Evolutionary conservation across 768 basidiomycete genomes (phyloP).

Genomic region (Boletus tylopilopsis): DNA sequence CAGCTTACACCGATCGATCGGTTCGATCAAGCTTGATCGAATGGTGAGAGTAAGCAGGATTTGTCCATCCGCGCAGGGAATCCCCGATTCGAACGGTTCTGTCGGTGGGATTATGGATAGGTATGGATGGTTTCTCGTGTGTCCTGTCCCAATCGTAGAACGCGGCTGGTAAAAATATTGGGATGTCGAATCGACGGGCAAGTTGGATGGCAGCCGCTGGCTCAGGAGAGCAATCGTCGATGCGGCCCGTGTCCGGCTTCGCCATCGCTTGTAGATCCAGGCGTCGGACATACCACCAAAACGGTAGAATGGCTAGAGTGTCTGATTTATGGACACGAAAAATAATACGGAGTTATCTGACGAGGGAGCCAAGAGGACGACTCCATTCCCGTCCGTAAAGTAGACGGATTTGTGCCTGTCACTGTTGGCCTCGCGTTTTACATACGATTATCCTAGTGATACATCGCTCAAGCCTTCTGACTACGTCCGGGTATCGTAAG

Average conservation of each 20-base stretch:
- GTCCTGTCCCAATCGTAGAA: constrained; percentile 35
- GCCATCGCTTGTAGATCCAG: not conserved
- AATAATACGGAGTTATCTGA: not conserved
- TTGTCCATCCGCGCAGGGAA: not conserved
- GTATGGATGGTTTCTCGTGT: not conserved
- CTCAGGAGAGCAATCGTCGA: constrained; percentile 14
- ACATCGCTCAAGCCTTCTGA: too few species aligned
- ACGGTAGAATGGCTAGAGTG: constrained; percentile 4
- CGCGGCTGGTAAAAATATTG: constrained; percentile 44
- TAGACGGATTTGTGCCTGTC: constrained; percentile 9
- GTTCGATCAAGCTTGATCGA: not conserved
- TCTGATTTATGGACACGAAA: constrained; percentile 14
- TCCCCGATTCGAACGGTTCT: constrained; percentile 16
- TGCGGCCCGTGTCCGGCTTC: not conserved
- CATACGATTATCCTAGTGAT: too few species aligned
- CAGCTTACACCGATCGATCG: fast-evolving
- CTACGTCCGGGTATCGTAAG: too few species aligned
- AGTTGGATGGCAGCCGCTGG: constrained; percentile 37
- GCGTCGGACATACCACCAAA: constrained; percentile 5
- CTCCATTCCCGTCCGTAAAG: constrained; percentile 6
- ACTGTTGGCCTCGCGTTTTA: too few species aligned
- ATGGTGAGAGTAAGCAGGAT: not conserved
- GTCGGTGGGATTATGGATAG: not conserved
- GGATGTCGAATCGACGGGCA: constrained; percentile 38
- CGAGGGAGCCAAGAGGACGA: constrained; percentile 1